These are phyloP conservation scores for Phylloporus rhodoxanthus DNA, from an alignment of 768 basidiomycete species.

Conservation along the genomic window DNA sequence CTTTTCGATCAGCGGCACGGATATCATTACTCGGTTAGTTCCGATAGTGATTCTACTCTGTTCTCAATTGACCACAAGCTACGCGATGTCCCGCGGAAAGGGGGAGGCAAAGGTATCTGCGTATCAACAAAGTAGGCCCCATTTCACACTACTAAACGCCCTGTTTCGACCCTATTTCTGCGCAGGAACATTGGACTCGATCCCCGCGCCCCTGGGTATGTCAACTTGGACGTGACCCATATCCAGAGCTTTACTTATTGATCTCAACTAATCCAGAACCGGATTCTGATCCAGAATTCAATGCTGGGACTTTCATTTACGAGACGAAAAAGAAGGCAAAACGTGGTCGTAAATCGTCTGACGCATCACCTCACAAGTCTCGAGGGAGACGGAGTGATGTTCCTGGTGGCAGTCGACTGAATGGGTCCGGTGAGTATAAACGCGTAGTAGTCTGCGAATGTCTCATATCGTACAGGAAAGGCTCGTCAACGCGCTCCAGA, in stretches of 20 bases:
- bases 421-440: constrained; percentile 9
- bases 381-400: constrained; percentile 11
- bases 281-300: constrained; percentile 33
- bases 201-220: constrained; percentile 34
- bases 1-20: too few species aligned
- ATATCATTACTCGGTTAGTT: too few species aligned
- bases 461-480: background rate
- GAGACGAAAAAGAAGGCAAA: constrained; percentile 23
- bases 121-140: constrained; percentile 20
- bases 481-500: background rate
- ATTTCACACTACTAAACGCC: background rate
- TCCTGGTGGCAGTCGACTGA: constrained; percentile 4
- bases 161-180: background rate
- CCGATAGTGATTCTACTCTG: too few species aligned
- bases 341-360: constrained; percentile 13
- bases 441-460: background rate
- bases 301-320: constrained; percentile 24
- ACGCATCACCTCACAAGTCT: constrained; percentile 13
- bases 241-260: background rate
- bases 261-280: constrained; percentile 15
- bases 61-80: background rate
- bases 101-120: constrained; percentile 9
- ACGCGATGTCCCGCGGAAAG: constrained; percentile 18
- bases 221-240: background rate
- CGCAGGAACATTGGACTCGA: constrained; percentile 24